Base-by-base conservation (phyloP, 192 early-diverging fungal genomes). In the Entomortierella chlamydospora region DNA sequence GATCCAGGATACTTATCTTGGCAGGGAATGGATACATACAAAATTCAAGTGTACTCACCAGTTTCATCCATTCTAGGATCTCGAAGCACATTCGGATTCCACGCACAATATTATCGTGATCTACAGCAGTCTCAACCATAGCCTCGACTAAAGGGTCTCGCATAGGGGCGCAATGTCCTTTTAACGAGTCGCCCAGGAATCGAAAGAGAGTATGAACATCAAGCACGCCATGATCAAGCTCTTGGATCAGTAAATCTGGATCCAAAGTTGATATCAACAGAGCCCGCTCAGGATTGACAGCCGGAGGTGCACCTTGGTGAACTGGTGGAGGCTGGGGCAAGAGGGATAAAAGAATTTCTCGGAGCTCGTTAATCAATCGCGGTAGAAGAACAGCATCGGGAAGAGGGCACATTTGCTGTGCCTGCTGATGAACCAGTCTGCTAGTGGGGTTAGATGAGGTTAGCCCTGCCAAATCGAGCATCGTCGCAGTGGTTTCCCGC, bases 31-130 rank as follows among this genome's bases (percentile, higher is more conserved):
- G 28, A 55, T 23, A 61, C 12, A 43, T 1, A 31, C 9, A 55
- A 26, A n/a, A 34, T 45, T 15, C 5, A 52, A n/a, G n/a, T n/a
- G n/a, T 17, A 70, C 74, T 68, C 70, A 85, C 84, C 56, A 85
- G 33, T 20, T 85, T 85, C 68, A 85, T 82, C 37, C 61, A 69
- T n/a, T 97, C 92, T 59, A 94, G 70, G 64, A 93, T 82, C 41
- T 93, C 91, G 80, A 95, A 96, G 54, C 91, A 93, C 45, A 84
- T 81, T 18, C 88, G 83, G 65, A 97, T 83, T 4, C 90, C 90
- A 18, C 86, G 81, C 18, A 83, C 87, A 66, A 91, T 73, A 12
- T 92, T 83, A 18, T 92, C 92, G 15, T 66, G 79, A 54, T 86
- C 72, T 28, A 88, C 90, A 23, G 84, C 84, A 51, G 73, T 77